These are phyloP conservation scores for Cladophialophora exuberans DNA, from an alignment of 2,329 filamentous ascomycete genomes.

Conservation along the genomic window DNA sequence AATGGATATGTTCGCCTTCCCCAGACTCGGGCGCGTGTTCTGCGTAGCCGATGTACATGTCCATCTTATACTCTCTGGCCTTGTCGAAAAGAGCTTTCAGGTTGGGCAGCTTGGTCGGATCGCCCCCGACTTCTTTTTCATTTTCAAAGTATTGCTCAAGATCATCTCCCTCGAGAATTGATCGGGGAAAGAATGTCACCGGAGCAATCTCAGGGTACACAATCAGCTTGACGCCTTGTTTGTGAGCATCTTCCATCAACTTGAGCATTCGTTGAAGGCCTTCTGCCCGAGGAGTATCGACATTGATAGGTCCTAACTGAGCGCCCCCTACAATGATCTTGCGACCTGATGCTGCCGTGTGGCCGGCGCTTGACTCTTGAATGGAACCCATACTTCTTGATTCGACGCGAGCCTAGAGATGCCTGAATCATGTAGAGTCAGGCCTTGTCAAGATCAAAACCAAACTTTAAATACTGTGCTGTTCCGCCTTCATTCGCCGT, in stretches of 20 bases:
- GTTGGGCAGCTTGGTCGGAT: slow-evolving; percentile 46
- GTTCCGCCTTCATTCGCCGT: background rate
- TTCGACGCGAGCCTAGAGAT: background rate
- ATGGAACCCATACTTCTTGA: slow-evolving; percentile 16
- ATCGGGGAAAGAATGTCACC: slow-evolving; percentile 61
- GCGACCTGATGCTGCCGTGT: slow-evolving; percentile 34
- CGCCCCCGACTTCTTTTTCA: slow-evolving; percentile 45
- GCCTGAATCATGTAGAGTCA: background rate
- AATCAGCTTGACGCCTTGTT: slow-evolving; percentile 52
- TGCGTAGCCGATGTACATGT: slow-evolving; percentile 58
- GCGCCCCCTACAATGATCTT: slow-evolving; percentile 56
- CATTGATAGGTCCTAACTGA: slow-evolving; percentile 56
- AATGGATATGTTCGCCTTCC: slow-evolving; percentile 46
- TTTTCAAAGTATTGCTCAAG: slow-evolving; percentile 56
- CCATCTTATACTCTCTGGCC: slow-evolving; percentile 52
- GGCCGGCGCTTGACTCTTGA: slow-evolving; percentile 8
- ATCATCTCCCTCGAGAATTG: slow-evolving; percentile 49
- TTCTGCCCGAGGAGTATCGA: slow-evolving; percentile 45
- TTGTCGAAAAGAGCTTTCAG: slow-evolving; percentile 54
- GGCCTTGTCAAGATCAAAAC: too few species aligned
- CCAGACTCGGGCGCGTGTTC: slow-evolving; percentile 44
- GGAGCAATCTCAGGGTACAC: slow-evolving; percentile 60
- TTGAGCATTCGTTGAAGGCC: slow-evolving; percentile 54
- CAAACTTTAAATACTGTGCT: background rate
- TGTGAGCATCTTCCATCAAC: slow-evolving; percentile 52